A percentile compares a stretch with the other conserved stretches of the same genome.
These are phyloP conservation scores for Penicillium sp. DNA, from an alignment of 2,329 filamentous ascomycete species.

Conservation along the genomic window DNA sequence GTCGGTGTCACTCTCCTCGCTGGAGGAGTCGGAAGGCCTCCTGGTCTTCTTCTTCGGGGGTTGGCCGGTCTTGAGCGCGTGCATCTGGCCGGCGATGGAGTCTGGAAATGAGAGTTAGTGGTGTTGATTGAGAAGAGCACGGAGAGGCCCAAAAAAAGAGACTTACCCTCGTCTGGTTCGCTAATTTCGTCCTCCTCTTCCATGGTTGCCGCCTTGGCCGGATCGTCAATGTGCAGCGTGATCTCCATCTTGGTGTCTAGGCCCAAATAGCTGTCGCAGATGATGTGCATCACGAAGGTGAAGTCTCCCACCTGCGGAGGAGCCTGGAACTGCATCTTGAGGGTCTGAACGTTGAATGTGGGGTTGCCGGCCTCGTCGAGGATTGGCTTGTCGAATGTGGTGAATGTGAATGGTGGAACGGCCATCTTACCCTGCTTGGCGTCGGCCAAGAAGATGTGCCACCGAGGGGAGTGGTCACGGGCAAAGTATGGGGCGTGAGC, in stretches of 20 bases:
- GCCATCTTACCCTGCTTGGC: slow-evolving; percentile 93
- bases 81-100: slow-evolving; percentile 86
- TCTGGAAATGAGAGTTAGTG: slow-evolving; percentile 49
- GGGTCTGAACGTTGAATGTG: slow-evolving; percentile 89
- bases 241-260: slow-evolving; percentile 92
- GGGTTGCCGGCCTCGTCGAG: slow-evolving; percentile 75
- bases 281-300: slow-evolving; percentile 86
- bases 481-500: slow-evolving; percentile 86
- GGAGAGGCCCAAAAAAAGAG: slow-evolving; percentile 3
- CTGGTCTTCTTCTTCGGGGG: slow-evolving; percentile 56
- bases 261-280: slow-evolving; percentile 93
- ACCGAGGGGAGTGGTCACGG: slow-evolving; percentile 81
- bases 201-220: slow-evolving; percentile 74
- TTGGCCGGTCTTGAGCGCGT: slow-evolving; percentile 69
- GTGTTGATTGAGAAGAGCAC: not conserved
- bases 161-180: slow-evolving; percentile 93
- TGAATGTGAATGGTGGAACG: slow-evolving; percentile 94
- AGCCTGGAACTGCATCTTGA: slow-evolving; percentile 95
- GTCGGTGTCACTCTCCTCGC: slow-evolving; percentile 62
- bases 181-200: slow-evolving; percentile 90
- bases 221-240: slow-evolving; percentile 81
- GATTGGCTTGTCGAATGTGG: slow-evolving; percentile 83
- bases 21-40: slow-evolving; percentile 53
- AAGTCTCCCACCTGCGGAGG: slow-evolving; percentile 89
- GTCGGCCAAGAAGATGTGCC: slow-evolving; percentile 93